Conservation (phyloP, 2,329 filamentous ascomycete genomes). For the Lizonia empirigonia region DNA sequence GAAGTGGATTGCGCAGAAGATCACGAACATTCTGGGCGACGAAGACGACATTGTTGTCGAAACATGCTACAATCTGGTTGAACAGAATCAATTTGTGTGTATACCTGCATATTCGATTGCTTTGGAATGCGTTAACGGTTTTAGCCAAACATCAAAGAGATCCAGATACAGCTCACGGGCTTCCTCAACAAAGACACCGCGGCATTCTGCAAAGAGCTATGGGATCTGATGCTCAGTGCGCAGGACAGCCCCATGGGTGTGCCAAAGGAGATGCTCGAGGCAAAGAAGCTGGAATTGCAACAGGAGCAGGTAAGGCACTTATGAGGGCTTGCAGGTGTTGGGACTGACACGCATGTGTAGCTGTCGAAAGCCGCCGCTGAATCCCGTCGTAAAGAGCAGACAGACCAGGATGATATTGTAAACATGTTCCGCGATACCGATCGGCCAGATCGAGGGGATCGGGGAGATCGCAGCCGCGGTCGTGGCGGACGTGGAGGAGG, state of each 20-base stretch:
- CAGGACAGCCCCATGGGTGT: conserved; percentile 88
- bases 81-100: conserved; percentile 77
- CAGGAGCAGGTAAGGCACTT: conserved; percentile 78
- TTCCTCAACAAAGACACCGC: conserved; percentile 94
- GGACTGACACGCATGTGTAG: conserved; percentile 58
- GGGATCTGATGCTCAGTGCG: conserved; percentile 88
- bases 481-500: conserved; percentile 53
- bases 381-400: conserved; percentile 70
- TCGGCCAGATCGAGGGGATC: conserved; percentile 45
- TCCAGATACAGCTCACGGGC: conserved; percentile 92
- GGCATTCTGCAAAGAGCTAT: conserved; percentile 89
- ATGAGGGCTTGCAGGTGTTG: not conserved
- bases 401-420: conserved; percentile 67
- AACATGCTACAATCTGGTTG: conserved; percentile 71
- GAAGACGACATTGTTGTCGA: conserved; percentile 97
- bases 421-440: conserved; percentile 71
- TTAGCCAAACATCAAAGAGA: conserved; percentile 91
- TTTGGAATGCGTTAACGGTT: conserved; percentile 22
- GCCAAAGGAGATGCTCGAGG: conserved; percentile 90
- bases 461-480: conserved; percentile 45
- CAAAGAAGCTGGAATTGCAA: conserved; percentile 92
- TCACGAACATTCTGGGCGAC: conserved; percentile 84
- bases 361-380: conserved; percentile 82
- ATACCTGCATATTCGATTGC: not conserved
- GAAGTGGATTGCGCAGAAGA: conserved; percentile 93